phyloP scores from a whole-genome alignment of 2,329 filamentous ascomycete species.

The Colletotrichum liriopes region DNA sequence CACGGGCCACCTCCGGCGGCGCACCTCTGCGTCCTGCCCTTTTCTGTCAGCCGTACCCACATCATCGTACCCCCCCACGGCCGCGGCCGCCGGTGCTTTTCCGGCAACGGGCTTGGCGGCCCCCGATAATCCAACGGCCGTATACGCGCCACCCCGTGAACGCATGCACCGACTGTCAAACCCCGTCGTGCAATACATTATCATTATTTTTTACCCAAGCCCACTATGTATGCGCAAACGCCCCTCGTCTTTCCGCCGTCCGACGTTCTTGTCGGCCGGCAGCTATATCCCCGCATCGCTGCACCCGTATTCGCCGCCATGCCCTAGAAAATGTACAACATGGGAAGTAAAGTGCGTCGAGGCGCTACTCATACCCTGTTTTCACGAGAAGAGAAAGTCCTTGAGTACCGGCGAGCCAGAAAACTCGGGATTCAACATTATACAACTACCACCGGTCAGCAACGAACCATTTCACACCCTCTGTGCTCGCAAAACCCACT shows the following conservation, averaged over 20 bases:
- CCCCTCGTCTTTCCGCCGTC: conserved; percentile 1
- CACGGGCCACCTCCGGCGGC: conserved; percentile 25
- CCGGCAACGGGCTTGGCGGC: conserved; percentile 29
- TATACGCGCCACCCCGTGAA: not conserved
- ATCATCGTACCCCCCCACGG: not conserved
- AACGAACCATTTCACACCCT: conserved; percentile 24
- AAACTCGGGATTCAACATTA: conserved; percentile 94
- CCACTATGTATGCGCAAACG: conserved; percentile 19
- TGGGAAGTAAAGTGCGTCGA: conserved; percentile 18
- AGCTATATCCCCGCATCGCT: not conserved
- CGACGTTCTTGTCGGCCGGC: not conserved
- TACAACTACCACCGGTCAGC: conserved; percentile 73
- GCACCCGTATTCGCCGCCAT: conserved; percentile 13
- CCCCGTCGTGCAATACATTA: conserved; percentile 33
- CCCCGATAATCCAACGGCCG: conserved; percentile 10
- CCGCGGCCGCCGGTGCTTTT: conserved; percentile 29
- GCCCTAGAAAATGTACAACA: conserved; percentile 34
- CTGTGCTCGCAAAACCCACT: conserved; percentile 69
- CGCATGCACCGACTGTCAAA: not conserved
- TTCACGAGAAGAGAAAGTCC: conserved; percentile 84
- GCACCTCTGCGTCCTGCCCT: not conserved
- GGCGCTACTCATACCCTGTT: conserved; percentile 34
- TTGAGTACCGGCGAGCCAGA: conserved; percentile 91
- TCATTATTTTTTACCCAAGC: conserved; percentile 27
- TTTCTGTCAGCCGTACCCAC: not conserved